Conservation (phyloP, 768 basidiomycete species). For the Agrocybe pediades region DNA sequence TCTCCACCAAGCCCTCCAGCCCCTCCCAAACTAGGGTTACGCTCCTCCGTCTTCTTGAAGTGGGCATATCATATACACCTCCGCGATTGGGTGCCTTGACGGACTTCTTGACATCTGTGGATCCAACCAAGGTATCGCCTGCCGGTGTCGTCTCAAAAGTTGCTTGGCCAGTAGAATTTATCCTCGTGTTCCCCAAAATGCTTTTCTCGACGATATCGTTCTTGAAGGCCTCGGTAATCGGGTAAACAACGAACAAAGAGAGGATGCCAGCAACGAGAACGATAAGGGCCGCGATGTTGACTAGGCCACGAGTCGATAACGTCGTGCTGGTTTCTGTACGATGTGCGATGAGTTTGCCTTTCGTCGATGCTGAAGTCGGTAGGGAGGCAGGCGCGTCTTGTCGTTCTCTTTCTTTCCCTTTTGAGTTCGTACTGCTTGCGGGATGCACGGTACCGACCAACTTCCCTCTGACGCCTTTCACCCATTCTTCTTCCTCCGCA, state of each 20-base stretch:
- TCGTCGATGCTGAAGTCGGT: too few relatives aligned
- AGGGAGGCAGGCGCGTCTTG: too few relatives aligned
- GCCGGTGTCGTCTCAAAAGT: too few relatives aligned
- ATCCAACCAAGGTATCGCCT: too few relatives aligned
- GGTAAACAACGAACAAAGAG: slow-evolving; percentile 76
- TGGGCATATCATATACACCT: too few relatives aligned
- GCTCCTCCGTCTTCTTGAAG: too few relatives aligned
- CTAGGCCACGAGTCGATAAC: slow-evolving; percentile 34
- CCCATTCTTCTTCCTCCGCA: slow-evolving; percentile 17
- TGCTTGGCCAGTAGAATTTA: slow-evolving; percentile 74
- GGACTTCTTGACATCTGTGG: too few relatives aligned
- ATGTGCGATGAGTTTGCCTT: background rate
- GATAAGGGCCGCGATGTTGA: slow-evolving; percentile 67
- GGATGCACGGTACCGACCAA: background rate
- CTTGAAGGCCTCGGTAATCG: slow-evolving; percentile 50
- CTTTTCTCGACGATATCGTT: slow-evolving; percentile 35
- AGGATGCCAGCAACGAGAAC: slow-evolving; percentile 60
- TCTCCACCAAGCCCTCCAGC: too few relatives aligned
- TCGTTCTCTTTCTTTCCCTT: background rate
- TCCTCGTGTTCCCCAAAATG: slow-evolving; percentile 58
- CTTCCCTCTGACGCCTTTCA: slow-evolving; percentile 6
- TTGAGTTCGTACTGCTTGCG: background rate
- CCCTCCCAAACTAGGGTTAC: too few relatives aligned
- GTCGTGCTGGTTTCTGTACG: background rate
- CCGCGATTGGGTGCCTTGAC: too few relatives aligned